These are phyloP conservation scores for Agaricus sinodeliciosus DNA, from an alignment of 768 basidiomycete genomes.

Conservation along the genomic window DNA sequence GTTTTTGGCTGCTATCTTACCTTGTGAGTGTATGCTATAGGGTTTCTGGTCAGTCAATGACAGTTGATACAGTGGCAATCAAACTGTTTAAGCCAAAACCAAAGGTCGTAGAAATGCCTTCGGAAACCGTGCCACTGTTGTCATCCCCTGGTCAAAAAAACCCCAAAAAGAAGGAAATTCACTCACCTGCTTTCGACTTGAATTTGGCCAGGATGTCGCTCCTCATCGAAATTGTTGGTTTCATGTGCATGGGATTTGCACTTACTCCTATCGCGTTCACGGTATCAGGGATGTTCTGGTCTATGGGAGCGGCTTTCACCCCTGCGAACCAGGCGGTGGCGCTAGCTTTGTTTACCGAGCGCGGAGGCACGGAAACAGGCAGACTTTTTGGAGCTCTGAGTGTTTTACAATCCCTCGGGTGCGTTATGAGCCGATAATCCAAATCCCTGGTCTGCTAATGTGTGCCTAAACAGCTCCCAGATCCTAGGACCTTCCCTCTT, in stretches of 20 bases:
- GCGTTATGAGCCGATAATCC: conserved; percentile 10
- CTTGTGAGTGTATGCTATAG: conserved; percentile 36
- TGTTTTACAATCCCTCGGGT: conserved; percentile 67
- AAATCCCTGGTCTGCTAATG: not conserved
- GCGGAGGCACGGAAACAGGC: conserved; percentile 58
- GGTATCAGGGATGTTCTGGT: conserved; percentile 36
- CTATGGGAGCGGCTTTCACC: conserved; percentile 56
- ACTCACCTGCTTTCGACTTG: conserved; percentile 61
- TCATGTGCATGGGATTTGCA: conserved; percentile 42
- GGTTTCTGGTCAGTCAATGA: not conserved
- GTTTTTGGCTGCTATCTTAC: conserved; percentile 50
- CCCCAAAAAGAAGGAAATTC: conserved; percentile 22
- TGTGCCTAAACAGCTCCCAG: conserved; percentile 38
- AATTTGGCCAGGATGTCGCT: conserved; percentile 56
- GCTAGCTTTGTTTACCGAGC: conserved; percentile 53
- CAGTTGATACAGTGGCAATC: conserved; percentile 39
- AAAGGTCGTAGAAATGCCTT: conserved; percentile 17
- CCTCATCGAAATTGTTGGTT: conserved; percentile 46
- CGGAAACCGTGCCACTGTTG: conserved; percentile 27
- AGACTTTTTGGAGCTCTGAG: conserved; percentile 76
- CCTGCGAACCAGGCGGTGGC: conserved; percentile 72
- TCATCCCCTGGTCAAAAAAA: conserved; percentile 14
- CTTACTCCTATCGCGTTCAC: conserved; percentile 45
- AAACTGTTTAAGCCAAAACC: conserved; percentile 43
- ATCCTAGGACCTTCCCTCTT: conserved; percentile 70